phyloP scores from a whole-genome alignment of 805 yeast genomes.

The Pichia scutulata region DNA sequence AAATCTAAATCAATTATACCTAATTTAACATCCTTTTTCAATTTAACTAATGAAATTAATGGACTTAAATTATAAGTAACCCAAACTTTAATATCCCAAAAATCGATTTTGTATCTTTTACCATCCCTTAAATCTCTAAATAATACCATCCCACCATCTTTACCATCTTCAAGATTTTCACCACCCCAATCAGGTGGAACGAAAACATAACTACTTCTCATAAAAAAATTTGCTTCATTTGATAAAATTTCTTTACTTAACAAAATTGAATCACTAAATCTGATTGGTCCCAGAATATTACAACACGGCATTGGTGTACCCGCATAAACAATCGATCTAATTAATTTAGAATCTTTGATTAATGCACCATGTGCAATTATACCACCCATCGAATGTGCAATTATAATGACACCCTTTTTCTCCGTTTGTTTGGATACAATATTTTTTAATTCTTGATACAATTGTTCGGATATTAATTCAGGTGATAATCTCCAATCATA shows the following conservation, averaged over 20 bases:
- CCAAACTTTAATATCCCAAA: constrained; percentile 78
- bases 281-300: constrained; percentile 76
- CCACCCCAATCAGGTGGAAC: constrained; percentile 55
- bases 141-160: constrained; percentile 47
- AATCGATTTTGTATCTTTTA: constrained; percentile 47
- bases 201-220: constrained; percentile 78
- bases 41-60: constrained; percentile 39
- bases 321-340: constrained; percentile 71
- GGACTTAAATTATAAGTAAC: constrained; percentile 69
- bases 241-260: constrained; percentile 68
- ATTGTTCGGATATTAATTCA: constrained; percentile 43
- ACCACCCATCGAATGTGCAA: constrained; percentile 96
- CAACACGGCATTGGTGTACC: constrained; percentile 83
- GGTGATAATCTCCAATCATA: constrained; percentile 87
- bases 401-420: constrained; percentile 55
- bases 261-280: constrained; percentile 75
- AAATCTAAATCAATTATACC: neutral
- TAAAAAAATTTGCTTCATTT: constrained; percentile 75
- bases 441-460: constrained; percentile 40
- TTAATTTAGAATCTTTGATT: constrained; percentile 55
- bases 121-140: constrained; percentile 57
- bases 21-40: constrained; percentile 9
- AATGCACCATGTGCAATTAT: constrained; percentile 73
- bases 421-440: constrained; percentile 30
- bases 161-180: constrained; percentile 8